Base-by-base conservation (phyloP, 2,329 filamentous ascomycete species). In the Fusarium lyarnte region DNA sequence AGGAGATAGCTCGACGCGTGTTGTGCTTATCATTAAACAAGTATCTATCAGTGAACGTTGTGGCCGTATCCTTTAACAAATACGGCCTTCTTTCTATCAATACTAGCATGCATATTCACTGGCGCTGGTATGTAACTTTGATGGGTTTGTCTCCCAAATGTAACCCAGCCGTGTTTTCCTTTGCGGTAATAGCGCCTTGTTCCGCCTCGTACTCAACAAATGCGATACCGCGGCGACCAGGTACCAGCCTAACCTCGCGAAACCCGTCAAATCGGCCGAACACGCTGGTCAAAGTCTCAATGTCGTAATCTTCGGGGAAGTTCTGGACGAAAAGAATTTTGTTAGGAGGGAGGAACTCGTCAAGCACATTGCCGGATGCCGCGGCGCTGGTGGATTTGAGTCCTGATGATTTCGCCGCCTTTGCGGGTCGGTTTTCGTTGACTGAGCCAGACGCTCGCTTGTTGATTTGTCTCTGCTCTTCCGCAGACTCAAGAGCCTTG, bases 151-250 rank as follows among this genome's bases (percentile, higher is more conserved):
- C 88, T 49, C 90, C 90, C 75, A 99, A 85, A 29, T 89, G 86
- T 90, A 96, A 95, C 27, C 94, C 94, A 17, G 93, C 92, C 36
- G 94, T 97, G 72, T 92, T 94, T 86, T 98, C 95, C 87, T 97
- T 98, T 23, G 96, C 96, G 60, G 91, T 92, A 77, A 97, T 97
- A 33, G 96, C 95, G 45, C 94, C 94, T 52, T 91, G 88, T 84
- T 98, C 94, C 74, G 90, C 91, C 78, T 97, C 94, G 84, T 98
- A 99, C 82, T 99, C 96, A 67, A 98, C 94, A 81, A 99, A 99
- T 2, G 94, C 96, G 81, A 99, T 95, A 6, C 94, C 94, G 72
- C 90, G 92, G 57, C 95, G 87, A 35, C 94, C 93, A 10, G 95
- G 95, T 49, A 98, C 95, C 80, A 94, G 83, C 78, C 96, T 90